These are phyloP conservation scores for Neofusicoccum ribis DNA, from an alignment of 2,329 filamentous ascomycete genomes.

Conservation along the genomic window DNA sequence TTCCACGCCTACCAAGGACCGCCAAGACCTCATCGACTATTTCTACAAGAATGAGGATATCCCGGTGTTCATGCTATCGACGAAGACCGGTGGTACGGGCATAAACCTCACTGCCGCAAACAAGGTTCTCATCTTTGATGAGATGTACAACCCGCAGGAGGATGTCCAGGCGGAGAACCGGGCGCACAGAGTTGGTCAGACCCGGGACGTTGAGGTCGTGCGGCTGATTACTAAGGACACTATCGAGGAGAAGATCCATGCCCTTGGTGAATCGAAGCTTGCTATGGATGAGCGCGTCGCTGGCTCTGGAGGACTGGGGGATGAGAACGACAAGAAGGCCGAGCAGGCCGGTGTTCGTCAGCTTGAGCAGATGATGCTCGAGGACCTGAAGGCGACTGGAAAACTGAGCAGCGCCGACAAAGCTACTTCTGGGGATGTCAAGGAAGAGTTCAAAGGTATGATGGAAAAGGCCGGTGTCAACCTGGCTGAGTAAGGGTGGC, in stretches of 20 bases:
- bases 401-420: conserved; percentile 7
- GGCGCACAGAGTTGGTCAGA: conserved; percentile 92
- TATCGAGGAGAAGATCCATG: conserved; percentile 91
- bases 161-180: conserved; percentile 98
- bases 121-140: conserved; percentile 97
- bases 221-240: conserved; percentile 77
- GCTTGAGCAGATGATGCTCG: conserved; percentile 42
- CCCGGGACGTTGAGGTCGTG: conserved; percentile 84
- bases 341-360: conserved; percentile 31
- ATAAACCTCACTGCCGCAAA: conserved; percentile 96
- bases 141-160: conserved; percentile 96
- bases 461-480: conserved; percentile 45
- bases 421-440: conserved; percentile 6
- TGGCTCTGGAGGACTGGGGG: conserved; percentile 36
- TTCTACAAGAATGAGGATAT: conserved; percentile 77
- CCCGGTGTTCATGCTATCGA: conserved; percentile 88
- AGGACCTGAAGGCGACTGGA: conserved; percentile 20
- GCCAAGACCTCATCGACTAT: conserved; percentile 84
- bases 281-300: conserved; percentile 77
- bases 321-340: neutral
- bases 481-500: conserved; percentile 24
- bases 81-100: conserved; percentile 91
- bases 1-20: conserved; percentile 74
- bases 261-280: conserved; percentile 88
- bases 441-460: conserved; percentile 43